Evolutionary conservation across 768 basidiomycete genomes (phyloP), one percentile per base, ranked within the genome.

Genomic region (Trametes elegans): DNA sequence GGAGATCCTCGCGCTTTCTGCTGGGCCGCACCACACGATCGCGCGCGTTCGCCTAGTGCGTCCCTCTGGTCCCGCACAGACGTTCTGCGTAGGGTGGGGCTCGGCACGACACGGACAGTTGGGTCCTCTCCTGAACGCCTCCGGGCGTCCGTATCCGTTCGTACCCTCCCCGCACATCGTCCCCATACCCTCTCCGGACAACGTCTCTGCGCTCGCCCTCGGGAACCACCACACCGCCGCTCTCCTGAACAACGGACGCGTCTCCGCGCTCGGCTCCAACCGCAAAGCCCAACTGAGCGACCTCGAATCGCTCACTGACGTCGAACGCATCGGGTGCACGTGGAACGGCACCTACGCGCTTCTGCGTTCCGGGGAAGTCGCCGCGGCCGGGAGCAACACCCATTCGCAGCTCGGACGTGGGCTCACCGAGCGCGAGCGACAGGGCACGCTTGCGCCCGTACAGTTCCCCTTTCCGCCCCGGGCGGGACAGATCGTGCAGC

Each of bases 41-140:
- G 77, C 67, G 5, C 71, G 76, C 16, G 50, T 90, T 14, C 62
- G 66, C 13, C 41, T 64, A 8, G 55, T 66, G 11, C 40, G 62
- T 21, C 46, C 51, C 2, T 65, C 71, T 46, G 63, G 64, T 19
- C 52, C 58, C 18, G 40, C 58, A 5, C 47, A 50, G 16, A 69
- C 64, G 46, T 59, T 70, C 40, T 24, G 79, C 11, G 75, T 86
- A 5, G 94, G 93, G 7, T 98, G 95, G 94, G 95, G 94, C 5
- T 74, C 84, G 2, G 79, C 83, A 13, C 76, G 95, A 28, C 92
- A 95, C 63, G 92, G 93, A 3, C 93, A 98, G 65, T 79, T 98
- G 1, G 90, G 88, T 4, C 58, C 67, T 23, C 53, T 68, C 16
- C 32, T 57, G 24, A 57, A 62, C 27, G 36, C 58, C 8, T 53